Evolutionary conservation across 257 asterid genomes (phyloP), one percentile per base, ranked within the genome.

Genomic region (Parsonsia alboflavescens): DNA sequence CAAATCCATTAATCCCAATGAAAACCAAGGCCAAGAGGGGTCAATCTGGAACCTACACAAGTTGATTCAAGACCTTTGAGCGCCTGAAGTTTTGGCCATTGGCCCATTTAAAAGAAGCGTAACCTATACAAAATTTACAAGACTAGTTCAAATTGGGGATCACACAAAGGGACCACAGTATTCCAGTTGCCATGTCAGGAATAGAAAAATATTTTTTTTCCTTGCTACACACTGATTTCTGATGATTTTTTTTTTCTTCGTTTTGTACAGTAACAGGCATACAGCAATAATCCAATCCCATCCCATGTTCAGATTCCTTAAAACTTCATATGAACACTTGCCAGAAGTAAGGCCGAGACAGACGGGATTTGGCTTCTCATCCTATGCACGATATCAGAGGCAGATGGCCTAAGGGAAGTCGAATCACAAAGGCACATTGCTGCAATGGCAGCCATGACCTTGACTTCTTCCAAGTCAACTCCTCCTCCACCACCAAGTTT

Each of bases 401-500:
- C 92, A 4, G 85, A 82, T 22, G 96, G 96, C 85, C 96, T 83
- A 67, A 73, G 53, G n/a, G 80, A 64, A 0, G 92, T 82, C 21
- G 84, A 78, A 26, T 84, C 91, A 24, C 80, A 61, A 11, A 90
- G 70, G 70, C 96, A 90, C 77, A 58, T 73, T 2, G 84, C 86
- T 9, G 94, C 74, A 24, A 90, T 46, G 15, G 80, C 80, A 30
- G 82, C 85, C 88, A 90, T 86, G 24, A 74, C 84, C 80, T 69
- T 78, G 2, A 85, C 90, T 78, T 92, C 93, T 65, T 78, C 90
- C 69, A 84, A 53, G 54, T 79, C 85, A 39, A 80, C 44, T 44
- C 75, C 83, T 66, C 83, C 56, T 50, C 21, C 56, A 13, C 21
- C 84, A 21, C 10, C 53, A 28, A 36, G 42, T 36, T 10, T 61